Evolutionary conservation across 2,329 filamentous ascomycete genomes (phyloP), one percentile per base, ranked within the genome.

Genomic region (Chalara sp.): DNA sequence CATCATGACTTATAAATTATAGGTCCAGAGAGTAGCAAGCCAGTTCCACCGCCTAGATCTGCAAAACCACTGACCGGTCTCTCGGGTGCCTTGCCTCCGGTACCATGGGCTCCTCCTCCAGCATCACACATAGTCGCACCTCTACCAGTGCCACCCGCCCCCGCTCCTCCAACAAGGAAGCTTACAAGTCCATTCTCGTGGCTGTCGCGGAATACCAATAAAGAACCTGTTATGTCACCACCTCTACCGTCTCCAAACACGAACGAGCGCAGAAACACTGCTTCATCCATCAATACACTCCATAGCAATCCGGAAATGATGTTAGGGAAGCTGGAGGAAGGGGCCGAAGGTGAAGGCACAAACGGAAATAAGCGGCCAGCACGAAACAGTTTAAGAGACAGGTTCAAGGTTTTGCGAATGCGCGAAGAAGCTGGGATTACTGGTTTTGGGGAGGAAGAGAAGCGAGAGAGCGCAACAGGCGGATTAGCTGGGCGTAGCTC

Each of bases 131-230:
- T 53, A 6, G 53, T 37, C n/a, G 57, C 58, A 44, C 54, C 63
- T 37, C 35, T 37, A 43, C 53, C 58, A 21, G 58, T 61, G 28
- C 50, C 62, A 28, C 56, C 56, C 33, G 41, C 57, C 10, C 56
- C 63, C 13, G 55, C 56, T 31, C 37, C 58, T 12, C 55, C 63
- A 10, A 58, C 78, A 53, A 76, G 89, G 63, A 95, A 93, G 67
- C 79, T 95, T 50, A 91, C 88, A 6, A 89, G 88, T 59, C 89
- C 87, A n/a, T 95, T 95, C 61, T 81, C 88, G 39, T 92, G 88
- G 84, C 77, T 95, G 39, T 89, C 88, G 32, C 76, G 89, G 58
- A 84, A 77, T 65, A 80, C 81, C 64, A 72, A 76, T 4, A 77
- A 78, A 56, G 75, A 81, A 6, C 61, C 65, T 21, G 66, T 73